Evolutionary conservation across 345 rosid species (phyloP).

Genomic region (Euphorbia peplus): DNA sequence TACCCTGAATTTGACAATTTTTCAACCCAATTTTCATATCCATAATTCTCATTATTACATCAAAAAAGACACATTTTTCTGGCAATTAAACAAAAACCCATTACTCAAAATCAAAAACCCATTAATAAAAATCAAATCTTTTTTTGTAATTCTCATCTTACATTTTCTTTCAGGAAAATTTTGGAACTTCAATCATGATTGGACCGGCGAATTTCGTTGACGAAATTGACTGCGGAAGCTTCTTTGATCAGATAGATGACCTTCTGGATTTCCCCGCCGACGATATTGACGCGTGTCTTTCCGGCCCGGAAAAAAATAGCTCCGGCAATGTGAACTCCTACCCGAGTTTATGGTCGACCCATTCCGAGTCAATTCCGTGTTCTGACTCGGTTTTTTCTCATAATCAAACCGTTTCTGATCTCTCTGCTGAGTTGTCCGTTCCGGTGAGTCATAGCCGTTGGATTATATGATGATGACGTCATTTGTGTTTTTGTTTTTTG

Average conservation of each 20-base stretch:
- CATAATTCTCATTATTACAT: too few species aligned
- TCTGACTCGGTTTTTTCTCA: constrained; percentile 64
- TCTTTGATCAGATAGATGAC: constrained; percentile 94
- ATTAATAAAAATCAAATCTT: not conserved
- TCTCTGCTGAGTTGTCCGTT: constrained; percentile 77
- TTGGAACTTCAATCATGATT: constrained; percentile 40
- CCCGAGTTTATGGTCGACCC: constrained; percentile 67
- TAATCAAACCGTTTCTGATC: constrained; percentile 51
- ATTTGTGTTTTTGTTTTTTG: not conserved
- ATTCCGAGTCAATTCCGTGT: constrained; percentile 53
- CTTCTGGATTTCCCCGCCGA: constrained; percentile 75
- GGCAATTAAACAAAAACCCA: not conserved
- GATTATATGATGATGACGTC: constrained; percentile 20
- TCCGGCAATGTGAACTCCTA: constrained; percentile 29
- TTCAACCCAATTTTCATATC: not conserved
- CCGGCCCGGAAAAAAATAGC: constrained; percentile 19
- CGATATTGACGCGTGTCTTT: constrained; percentile 50
- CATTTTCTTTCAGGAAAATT: constrained; percentile 25
- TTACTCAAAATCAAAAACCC: not conserved
- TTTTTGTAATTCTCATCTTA: not conserved
- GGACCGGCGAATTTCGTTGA: constrained; percentile 62
- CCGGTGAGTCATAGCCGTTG: constrained; percentile 54
- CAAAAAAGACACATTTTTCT: constrained; percentile 3
- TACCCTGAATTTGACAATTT: not conserved
- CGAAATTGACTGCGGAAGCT: constrained; percentile 85